Evolutionary conservation across 1,139 yeast genomes (phyloP), one percentile per base, ranked within the genome.

Genomic region (Taphrina sp.): DNA sequence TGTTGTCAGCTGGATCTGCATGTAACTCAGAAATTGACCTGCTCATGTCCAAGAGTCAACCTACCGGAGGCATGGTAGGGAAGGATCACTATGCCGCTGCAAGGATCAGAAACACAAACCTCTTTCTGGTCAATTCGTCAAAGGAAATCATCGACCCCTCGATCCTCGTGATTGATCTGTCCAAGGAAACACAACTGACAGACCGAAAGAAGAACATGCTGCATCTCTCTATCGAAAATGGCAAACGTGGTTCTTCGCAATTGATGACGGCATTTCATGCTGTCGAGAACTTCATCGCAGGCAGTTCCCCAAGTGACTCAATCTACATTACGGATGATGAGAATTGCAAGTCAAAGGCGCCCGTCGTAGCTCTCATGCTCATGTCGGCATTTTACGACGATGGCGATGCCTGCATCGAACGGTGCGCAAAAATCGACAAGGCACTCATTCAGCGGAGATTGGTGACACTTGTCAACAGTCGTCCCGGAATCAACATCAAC

Each of bases 401-500:
- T 1, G 81, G 84, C 78, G 44, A 62, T 0, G 64, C 63, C 0
- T 49, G 57, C 0, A 54, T 42, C 0, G 59, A 60, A 2, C 51
- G 59, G 2, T 41, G 60, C 2, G 60, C 62, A 7, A 56, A 62
- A 4, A 65, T 64, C 26, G 64, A 61, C 47, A 68, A 51, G 69
- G 80, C 75, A 22, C 63, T 73, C 3, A 77, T 88, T 5, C 77
- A 81, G 57, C 76, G 75, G 61, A 82, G 84, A 58, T 69, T 86
- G 43, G 78, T 81, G 1, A 67, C 69, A 54, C 64, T 87, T 3
- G 73, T 76, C 49, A 52, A 43, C 22, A 69, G 73, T 3, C 63
- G 70, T 2, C 68, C 75, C 20, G 77, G 75, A 44, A 79, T 79
- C 5, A 85, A 86, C 60, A 95, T 95, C 0, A 82, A 90, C 59